Base-by-base conservation (phyloP, 2,329 filamentous ascomycete genomes). In the Apiospora kogelbergensis region DNA sequence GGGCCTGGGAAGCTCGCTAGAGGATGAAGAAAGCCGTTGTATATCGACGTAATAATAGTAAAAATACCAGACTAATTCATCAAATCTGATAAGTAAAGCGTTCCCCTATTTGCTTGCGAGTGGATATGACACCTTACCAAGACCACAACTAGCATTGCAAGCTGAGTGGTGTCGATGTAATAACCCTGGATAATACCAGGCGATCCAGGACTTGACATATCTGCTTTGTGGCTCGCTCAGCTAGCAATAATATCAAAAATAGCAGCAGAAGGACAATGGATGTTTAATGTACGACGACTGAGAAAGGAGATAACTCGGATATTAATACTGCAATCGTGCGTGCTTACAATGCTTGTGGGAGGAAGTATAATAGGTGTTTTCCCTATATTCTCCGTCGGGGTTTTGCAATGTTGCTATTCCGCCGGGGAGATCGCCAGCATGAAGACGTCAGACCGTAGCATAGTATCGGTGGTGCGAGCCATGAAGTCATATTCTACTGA, bases 1-100 rank as follows among this genome's bases (percentile, higher is more conserved):
- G 77, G 78, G 0, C 77, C 77, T 6, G 78, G 77, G 37, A 71
- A 76, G 20, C 65, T 57, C 2, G 70, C 63, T 11, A 79, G 71
- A 4, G 77, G 78, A 44, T 76, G 74, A 20, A 79, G 68, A 67
- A 75, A 76, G 6, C 78, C 40, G 26, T 76, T 75, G 68, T 77
- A 76, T 53, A 77, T 64, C 2, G 48, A 15, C n/a, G 13, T 33
- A n/a, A 26, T 33, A 4, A 60, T n/a, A 10, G 48, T 17, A 20
- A 33, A 33, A 2, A n/a, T 9, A 13, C 17, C 7, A 33, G 20
- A 9, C 48, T 60, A n/a, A 6, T 10, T 2, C 17, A 6, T 13
- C 48, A 11, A n/a, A 1, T 10, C 1, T 2, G 2, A n/a, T 60
- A 17, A 60, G 48, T 60, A 2, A n/a, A 37, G 3, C 6, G 3